These are phyloP conservation scores for Eustoma russellianum DNA, from an alignment of 257 asterid genomes.

Conservation along the genomic window DNA sequence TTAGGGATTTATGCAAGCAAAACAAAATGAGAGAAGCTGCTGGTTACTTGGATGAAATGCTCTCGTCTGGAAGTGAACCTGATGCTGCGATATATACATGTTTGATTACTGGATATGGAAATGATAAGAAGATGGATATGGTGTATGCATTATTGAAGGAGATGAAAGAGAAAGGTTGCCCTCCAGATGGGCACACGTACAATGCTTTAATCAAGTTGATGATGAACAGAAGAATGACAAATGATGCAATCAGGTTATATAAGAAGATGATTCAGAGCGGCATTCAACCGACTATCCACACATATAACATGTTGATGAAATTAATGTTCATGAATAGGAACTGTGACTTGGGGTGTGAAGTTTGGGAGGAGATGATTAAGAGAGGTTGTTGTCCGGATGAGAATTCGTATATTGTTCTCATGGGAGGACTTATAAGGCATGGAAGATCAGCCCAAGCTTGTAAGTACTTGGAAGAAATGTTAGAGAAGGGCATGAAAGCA, in stretches of 20 bases:
- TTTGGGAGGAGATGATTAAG: constrained; percentile 89
- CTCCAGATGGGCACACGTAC: constrained; percentile 60
- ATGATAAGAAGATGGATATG: constrained; percentile 54
- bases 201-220: constrained; percentile 76
- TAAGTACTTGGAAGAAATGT: constrained; percentile 72
- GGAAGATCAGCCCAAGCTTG: constrained; percentile 67
- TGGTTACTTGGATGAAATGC: constrained; percentile 52
- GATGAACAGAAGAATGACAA: constrained; percentile 54
- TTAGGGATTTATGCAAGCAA: constrained; percentile 57
- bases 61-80: constrained; percentile 39
- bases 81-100: constrained; percentile 74
- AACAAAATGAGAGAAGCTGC: constrained; percentile 50
- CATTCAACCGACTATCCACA: constrained; percentile 58
- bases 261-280: constrained; percentile 59
- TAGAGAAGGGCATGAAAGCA: constrained; percentile 75
- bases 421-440: constrained; percentile 69
- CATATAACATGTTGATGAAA: constrained; percentile 84
- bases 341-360: constrained; percentile 52
- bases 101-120: constrained; percentile 69
- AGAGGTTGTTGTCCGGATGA: constrained; percentile 85
- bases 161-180: constrained; percentile 67
- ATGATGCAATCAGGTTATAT: constrained; percentile 68
- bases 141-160: constrained; percentile 51
- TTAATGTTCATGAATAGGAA: constrained; percentile 43
- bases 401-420: constrained; percentile 57